Conservation (phyloP, 139 green algal genomes). For the Micractinium sp. region DNA sequence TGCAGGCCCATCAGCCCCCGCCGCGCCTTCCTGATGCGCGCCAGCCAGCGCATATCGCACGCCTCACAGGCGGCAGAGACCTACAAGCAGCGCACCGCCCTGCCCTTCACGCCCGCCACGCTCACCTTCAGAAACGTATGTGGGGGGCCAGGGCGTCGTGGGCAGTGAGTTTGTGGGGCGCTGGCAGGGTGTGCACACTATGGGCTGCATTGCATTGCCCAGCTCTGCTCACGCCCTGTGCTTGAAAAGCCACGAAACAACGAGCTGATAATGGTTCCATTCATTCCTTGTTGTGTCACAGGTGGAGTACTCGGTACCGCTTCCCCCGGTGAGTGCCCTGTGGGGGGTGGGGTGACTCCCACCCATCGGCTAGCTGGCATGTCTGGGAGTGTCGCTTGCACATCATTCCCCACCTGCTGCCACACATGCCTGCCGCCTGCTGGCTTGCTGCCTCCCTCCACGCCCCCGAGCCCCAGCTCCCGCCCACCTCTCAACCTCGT, state of each 20-base stretch:
- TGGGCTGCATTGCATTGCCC: too few relatives aligned
- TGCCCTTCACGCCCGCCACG: slow-evolving; percentile 10
- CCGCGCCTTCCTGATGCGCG: slow-evolving; percentile 8
- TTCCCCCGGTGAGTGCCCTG: slow-evolving; percentile 2
- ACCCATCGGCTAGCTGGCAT: not conserved
- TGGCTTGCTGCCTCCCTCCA: too few relatives aligned
- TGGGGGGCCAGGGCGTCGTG: too few relatives aligned
- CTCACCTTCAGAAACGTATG: slow-evolving; percentile 50
- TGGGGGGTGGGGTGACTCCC: not conserved
- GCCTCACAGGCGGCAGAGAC: slow-evolving; percentile 3
- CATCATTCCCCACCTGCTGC: not conserved
- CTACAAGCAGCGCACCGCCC: slow-evolving; percentile 24
- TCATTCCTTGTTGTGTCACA: too few relatives aligned
- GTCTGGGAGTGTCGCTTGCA: not conserved
- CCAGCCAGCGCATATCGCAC: slow-evolving; percentile 27
- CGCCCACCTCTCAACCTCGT: not conserved
- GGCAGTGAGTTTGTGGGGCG: too few relatives aligned
- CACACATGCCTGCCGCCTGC: too few relatives aligned
- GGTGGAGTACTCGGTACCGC: slow-evolving; percentile 50
- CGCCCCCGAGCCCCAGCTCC: too few relatives aligned
- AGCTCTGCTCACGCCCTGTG: too few relatives aligned
- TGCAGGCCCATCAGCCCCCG: slow-evolving; percentile 20
- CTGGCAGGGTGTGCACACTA: too few relatives aligned
- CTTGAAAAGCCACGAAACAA: too few relatives aligned
- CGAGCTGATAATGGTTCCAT: too few relatives aligned